These are phyloP conservation scores for Protomyces macrosporus DNA, from an alignment of 1,139 yeast genomes.

Conservation along the genomic window DNA sequence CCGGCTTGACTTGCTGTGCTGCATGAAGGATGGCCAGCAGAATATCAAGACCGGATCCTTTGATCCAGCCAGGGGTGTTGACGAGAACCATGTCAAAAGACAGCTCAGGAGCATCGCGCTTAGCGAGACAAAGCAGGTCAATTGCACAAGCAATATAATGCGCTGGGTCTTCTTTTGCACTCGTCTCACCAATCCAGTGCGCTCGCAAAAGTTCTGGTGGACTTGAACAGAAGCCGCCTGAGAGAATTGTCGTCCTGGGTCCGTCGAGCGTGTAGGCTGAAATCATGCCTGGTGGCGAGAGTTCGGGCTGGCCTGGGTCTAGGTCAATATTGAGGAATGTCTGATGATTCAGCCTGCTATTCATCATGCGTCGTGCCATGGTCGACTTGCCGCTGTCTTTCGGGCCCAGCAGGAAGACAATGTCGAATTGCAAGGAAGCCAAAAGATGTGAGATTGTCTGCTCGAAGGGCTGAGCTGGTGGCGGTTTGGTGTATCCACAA, in stretches of 20 bases:
- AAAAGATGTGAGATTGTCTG: neutral
- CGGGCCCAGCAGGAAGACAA: slow-evolving; percentile 50
- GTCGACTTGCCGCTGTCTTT: slow-evolving; percentile 87
- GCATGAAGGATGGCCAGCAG: slow-evolving; percentile 47
- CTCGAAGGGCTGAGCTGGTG: neutral
- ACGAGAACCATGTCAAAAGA: slow-evolving; percentile 47
- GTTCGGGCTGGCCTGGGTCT: slow-evolving; percentile 91
- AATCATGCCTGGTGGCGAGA: slow-evolving; percentile 64
- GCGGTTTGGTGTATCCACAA: neutral
- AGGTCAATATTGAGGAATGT: slow-evolving; percentile 56
- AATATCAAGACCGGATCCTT: slow-evolving; percentile 75
- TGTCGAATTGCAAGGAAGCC: neutral
- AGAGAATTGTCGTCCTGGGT: slow-evolving; percentile 1
- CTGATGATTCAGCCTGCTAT: slow-evolving; percentile 35
- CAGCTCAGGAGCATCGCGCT: neutral
- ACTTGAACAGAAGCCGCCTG: too few species aligned
- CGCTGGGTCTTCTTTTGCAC: slow-evolving; percentile 66
- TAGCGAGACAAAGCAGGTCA: slow-evolving; percentile 41
- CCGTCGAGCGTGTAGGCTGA: slow-evolving; percentile 39
- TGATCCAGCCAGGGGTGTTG: slow-evolving; percentile 91
- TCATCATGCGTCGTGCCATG: slow-evolving; percentile 53
- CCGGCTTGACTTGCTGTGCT: neutral
- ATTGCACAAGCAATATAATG: slow-evolving; percentile 49
- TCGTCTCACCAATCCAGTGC: slow-evolving; percentile 61
- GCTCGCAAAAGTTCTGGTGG: slow-evolving; percentile 36